These are phyloP conservation scores for Musa beccarii DNA, from an alignment of 176 grass and related monocot species.

Conservation along the genomic window DNA sequence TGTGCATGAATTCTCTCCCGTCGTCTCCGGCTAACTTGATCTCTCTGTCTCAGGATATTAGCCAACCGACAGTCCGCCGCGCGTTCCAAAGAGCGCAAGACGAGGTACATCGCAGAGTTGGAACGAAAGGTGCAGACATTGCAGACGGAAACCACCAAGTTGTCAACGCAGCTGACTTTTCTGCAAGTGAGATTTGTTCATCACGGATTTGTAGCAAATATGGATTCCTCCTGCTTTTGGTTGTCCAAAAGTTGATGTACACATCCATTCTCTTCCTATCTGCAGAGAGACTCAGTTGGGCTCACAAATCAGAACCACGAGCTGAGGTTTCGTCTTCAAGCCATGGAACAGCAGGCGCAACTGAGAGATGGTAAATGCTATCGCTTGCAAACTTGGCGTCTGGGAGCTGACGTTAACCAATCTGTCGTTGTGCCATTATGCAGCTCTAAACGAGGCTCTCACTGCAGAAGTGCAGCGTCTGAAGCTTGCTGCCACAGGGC, in stretches of 20 bases:
- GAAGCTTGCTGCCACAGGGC: constrained; percentile 48
- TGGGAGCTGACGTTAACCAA: background rate
- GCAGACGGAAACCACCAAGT: constrained; percentile 78
- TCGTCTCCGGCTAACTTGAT: background rate
- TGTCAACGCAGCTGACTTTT: constrained; percentile 79
- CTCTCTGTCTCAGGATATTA: constrained; percentile 50
- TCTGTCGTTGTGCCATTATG: background rate
- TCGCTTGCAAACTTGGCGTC: background rate
- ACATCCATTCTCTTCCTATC: background rate
- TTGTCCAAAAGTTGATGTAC: too few species aligned
- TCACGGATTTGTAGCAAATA: too few species aligned
- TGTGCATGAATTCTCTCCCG: background rate
- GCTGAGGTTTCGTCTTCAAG: constrained; percentile 89
- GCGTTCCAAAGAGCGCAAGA: constrained; percentile 88
- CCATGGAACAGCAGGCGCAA: constrained; percentile 95
- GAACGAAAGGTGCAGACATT: constrained; percentile 95
- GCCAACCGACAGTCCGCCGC: constrained; percentile 94
- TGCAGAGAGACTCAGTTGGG: constrained; percentile 64
- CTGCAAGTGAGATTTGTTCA: constrained; percentile 38
- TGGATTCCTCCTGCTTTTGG: too few species aligned
- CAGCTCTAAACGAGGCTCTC: constrained; percentile 87
- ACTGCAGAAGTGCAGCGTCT: constrained; percentile 73
- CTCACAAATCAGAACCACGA: constrained; percentile 67
- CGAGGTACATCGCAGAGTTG: constrained; percentile 82
- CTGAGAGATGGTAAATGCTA: constrained; percentile 65